phyloP scores from a whole-genome alignment of 2,329 filamentous ascomycete genomes.

The Didymella pinodella region DNA sequence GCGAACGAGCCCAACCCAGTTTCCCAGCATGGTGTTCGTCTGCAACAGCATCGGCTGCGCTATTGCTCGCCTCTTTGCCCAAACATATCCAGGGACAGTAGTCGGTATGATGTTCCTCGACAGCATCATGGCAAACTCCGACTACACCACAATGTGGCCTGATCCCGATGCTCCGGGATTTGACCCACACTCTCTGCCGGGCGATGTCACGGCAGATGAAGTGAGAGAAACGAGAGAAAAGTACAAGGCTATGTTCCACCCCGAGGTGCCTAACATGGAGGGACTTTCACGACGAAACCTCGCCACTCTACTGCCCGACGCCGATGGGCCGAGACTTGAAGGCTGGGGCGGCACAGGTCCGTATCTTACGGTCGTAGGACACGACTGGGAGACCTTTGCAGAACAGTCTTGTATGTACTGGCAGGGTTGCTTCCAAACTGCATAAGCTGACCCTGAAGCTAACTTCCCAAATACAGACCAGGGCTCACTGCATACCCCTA shows the following conservation, averaged over 20 bases:
- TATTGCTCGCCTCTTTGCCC: constrained; percentile 61
- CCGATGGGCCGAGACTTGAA: constrained; percentile 54
- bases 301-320: constrained; percentile 53
- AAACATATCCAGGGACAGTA: constrained; percentile 56
- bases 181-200: constrained; percentile 52
- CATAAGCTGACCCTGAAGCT: constrained; percentile 1
- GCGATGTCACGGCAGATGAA: constrained; percentile 48
- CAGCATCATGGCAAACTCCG: constrained; percentile 65
- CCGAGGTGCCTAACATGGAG: constrained; percentile 59
- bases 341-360: constrained; percentile 50
- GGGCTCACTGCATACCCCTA: constrained; percentile 43
- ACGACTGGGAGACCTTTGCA: constrained; percentile 63
- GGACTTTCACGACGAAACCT: constrained; percentile 60
- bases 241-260: constrained; percentile 57
- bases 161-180: constrained; percentile 61
- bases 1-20: constrained; percentile 45
- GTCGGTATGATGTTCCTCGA: constrained; percentile 63
- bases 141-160: constrained; percentile 64
- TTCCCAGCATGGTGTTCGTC: constrained; percentile 55
- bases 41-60: constrained; percentile 63
- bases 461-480: constrained; percentile 23
- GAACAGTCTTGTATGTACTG: constrained; percentile 51
- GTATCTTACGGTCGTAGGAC: constrained; percentile 61
- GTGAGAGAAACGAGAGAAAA: constrained; percentile 48
- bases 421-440: background rate